Evolutionary conservation across 805 yeast genomes (phyloP).

Genomic region (Ogataea ramenticola): DNA sequence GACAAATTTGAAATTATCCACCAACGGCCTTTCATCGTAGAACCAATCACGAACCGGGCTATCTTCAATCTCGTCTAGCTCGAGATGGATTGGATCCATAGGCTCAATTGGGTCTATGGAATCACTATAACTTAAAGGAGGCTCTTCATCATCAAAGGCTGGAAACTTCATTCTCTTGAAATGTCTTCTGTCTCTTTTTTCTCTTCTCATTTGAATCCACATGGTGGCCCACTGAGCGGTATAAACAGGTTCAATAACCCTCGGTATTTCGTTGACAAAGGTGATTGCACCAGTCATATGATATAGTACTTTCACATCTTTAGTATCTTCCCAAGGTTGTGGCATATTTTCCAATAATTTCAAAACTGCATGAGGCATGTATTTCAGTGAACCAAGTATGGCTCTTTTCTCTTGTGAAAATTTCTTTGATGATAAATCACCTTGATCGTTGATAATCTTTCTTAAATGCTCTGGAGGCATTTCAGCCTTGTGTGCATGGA

Average conservation of each 20-base stretch:
- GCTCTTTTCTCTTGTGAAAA: constrained; percentile 81
- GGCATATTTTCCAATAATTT: constrained; percentile 95
- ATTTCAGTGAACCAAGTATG: constrained; percentile 84
- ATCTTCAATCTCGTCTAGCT: constrained; percentile 60
- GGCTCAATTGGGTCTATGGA: constrained; percentile 68
- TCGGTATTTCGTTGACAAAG: constrained; percentile 85
- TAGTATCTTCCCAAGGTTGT: constrained; percentile 91
- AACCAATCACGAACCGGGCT: constrained; percentile 64
- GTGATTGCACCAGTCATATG: constrained; percentile 93
- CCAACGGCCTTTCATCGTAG: constrained; percentile 68
- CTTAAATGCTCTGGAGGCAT: constrained; percentile 94
- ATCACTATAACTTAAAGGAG: constrained; percentile 79
- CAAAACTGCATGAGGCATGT: constrained; percentile 90
- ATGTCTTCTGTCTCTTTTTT: constrained; percentile 82
- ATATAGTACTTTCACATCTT: constrained; percentile 82
- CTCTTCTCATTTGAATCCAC: constrained; percentile 92
- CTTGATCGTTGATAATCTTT: constrained; percentile 74
- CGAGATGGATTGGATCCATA: constrained; percentile 61
- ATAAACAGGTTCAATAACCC: constrained; percentile 88
- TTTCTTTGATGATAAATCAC: constrained; percentile 73
- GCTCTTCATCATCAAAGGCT: constrained; percentile 96
- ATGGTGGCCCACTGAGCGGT: constrained; percentile 92
- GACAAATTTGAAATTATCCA: constrained; percentile 45
- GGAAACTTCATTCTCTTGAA: constrained; percentile 93
- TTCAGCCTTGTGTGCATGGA: constrained; percentile 59